Conservation (phyloP, 768 basidiomycete genomes). For the Nidularia pulvinata region DNA sequence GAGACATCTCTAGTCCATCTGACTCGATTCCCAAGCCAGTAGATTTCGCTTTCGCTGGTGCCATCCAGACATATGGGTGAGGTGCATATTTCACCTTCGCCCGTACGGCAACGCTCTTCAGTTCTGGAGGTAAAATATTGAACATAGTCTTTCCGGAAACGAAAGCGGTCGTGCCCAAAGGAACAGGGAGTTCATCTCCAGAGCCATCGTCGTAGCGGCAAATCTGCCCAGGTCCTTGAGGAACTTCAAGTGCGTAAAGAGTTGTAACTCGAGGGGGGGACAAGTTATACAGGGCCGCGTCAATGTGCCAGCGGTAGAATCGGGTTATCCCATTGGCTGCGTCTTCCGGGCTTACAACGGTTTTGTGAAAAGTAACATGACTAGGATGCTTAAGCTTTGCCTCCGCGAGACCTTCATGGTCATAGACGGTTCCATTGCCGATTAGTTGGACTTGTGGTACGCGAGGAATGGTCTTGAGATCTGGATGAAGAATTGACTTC, state of each 20-base stretch:
- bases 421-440: constrained; percentile 78
- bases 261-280: constrained; percentile 81
- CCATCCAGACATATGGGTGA: constrained; percentile 91
- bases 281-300: constrained; percentile 78
- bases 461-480: constrained; percentile 85
- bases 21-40: constrained; percentile 82
- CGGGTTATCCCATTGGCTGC: constrained; percentile 73
- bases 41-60: constrained; percentile 63
- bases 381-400: constrained; percentile 83
- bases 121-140: constrained; percentile 62
- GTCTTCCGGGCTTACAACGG: constrained; percentile 67
- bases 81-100: constrained; percentile 76
- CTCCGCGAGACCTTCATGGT: constrained; percentile 77
- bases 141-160: constrained; percentile 83
- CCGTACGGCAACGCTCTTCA: constrained; percentile 81
- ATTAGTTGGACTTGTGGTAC: constrained; percentile 90
- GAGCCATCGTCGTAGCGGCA: constrained; percentile 85
- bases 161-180: constrained; percentile 86
- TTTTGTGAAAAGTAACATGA: constrained; percentile 86
- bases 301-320: constrained; percentile 92
- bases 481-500: constrained; percentile 82
- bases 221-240: constrained; percentile 58
- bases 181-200: constrained; percentile 76
- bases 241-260: constrained; percentile 74
- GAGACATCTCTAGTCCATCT: constrained; percentile 67